phyloP scores from a whole-genome alignment of 177 flowering plant genomes.

The Vitis hybrid region DNA sequence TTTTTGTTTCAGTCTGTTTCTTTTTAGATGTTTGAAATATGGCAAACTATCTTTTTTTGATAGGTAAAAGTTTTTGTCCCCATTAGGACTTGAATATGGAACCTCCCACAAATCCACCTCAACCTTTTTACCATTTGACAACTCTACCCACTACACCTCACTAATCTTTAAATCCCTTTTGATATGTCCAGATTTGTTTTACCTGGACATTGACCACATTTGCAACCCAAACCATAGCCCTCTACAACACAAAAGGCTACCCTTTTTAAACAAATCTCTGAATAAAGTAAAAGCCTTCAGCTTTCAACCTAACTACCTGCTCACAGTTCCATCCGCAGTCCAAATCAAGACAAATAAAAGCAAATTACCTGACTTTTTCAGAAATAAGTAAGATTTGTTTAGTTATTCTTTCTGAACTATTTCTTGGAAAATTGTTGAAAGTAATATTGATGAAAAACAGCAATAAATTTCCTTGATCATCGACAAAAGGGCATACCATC shows the following conservation, averaged over 20 bases:
- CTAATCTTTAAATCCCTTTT: no score
- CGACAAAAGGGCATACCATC: conserved; percentile 62
- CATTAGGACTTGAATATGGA: no score
- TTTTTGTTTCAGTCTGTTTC: no score
- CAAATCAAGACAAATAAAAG: not conserved
- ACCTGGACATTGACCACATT: no score
- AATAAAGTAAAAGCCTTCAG: not conserved
- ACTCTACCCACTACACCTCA: no score
- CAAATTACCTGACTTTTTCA: not conserved
- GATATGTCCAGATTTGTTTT: no score
- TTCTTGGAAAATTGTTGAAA: not conserved
- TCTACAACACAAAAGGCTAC: not conserved
- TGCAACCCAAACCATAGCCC: no score
- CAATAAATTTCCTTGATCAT: not conserved
- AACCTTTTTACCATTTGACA: no score
- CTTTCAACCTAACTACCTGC: not conserved
- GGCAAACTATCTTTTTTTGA: no score
- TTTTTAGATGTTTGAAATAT: no score
- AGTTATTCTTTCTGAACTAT: not conserved
- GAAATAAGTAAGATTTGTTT: not conserved
- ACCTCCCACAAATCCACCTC: no score
- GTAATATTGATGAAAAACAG: not conserved
- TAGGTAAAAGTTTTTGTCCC: no score
- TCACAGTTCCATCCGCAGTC: not conserved
- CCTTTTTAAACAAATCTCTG: not conserved